Base-by-base conservation (phyloP, 495 filamentous ascomycete species). In the Apiosordaria backusii region DNA sequence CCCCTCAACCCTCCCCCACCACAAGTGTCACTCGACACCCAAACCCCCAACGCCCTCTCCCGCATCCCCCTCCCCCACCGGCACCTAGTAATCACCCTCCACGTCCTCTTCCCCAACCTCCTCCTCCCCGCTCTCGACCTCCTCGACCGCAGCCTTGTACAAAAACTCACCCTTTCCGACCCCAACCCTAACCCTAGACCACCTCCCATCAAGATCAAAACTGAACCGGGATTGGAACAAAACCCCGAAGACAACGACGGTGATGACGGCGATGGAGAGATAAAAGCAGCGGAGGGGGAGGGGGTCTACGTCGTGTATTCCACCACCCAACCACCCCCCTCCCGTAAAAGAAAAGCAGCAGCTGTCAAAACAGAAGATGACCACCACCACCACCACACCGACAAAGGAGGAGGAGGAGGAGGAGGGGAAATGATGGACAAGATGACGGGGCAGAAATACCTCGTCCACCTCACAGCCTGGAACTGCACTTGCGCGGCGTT, bases 401-500 rank as follows among this genome's bases (percentile, higher is more conserved):
- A 63, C 66, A 65, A 65, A 59, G 67, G 68, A 78, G 74, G 55
- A 4, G 21, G 23, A 26, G 52, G 22, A 7, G 63, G 23, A n/a
- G 29, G 24, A 19, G 55, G n/a, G 15, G 35, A 18, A 10, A 16
- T 18, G 59, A 27, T 3, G 50, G 55, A 5, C 50, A 58, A 23
- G 16, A 13, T 0, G 62, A 60, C 25, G 53, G 40, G 57, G 2
- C 69, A 72, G 45, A 72, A 70, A 68, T 96, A 97, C 77, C 83
- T 90, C 69, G 90, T 96, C 24, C 84, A 87, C 7, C 79, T 90
- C 6, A 65, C 71, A 2, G 88, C 91, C n/a, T 97, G 93, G 93
- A 92, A 91, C 73, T 97, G 93, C 74, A 90, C 86, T 10, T 97
- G 93, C 81, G 88, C 91, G 1, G 87, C 87, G 3, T 97, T 96